These are phyloP conservation scores for Trichophyton schoenleinii DNA, from an alignment of 2,329 filamentous ascomycete species.

Conservation along the genomic window DNA sequence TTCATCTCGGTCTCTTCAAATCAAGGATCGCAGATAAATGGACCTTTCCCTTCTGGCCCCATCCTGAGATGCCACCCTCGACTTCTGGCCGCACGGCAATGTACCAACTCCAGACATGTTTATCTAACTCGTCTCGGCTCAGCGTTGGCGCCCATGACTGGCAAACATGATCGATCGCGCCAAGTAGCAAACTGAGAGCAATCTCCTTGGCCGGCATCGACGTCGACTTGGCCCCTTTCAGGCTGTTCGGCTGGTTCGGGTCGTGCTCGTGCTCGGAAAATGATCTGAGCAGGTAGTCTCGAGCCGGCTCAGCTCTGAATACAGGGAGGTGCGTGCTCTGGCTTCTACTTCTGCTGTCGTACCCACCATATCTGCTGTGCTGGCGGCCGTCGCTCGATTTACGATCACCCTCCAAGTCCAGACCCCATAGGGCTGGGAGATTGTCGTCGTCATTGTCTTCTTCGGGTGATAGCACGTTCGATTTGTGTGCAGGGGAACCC, in stretches of 20 bases:
- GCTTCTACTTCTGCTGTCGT: neutral
- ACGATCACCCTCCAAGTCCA: conserved; percentile 44
- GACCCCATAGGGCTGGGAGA: conserved; percentile 42
- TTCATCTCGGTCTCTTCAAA: neutral
- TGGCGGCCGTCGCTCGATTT: conserved; percentile 27
- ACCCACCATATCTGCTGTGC: neutral
- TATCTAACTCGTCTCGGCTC: conserved; percentile 54
- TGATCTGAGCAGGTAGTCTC: conserved; percentile 44
- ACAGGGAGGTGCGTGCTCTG: conserved; percentile 50
- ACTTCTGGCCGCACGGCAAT: conserved; percentile 63
- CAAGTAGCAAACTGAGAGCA: conserved; percentile 57
- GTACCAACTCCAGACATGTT: conserved; percentile 73
- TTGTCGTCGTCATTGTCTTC: conserved; percentile 16
- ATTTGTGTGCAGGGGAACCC: neutral
- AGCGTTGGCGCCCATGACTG: conserved; percentile 60
- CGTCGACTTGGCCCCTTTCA: conserved; percentile 41
- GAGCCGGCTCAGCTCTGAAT: conserved; percentile 58
- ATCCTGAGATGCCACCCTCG: conserved; percentile 59
- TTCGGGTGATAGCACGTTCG: neutral
- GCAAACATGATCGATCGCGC: conserved; percentile 58
- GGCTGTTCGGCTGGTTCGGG: conserved; percentile 8
- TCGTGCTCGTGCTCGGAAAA: conserved; percentile 14
- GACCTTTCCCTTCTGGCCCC: conserved; percentile 68
- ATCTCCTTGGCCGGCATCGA: conserved; percentile 51
- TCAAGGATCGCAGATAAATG: conserved; percentile 21